These are phyloP conservation scores for Eustoma russellianum DNA, from an alignment of 257 asterid genomes.

Conservation along the genomic window DNA sequence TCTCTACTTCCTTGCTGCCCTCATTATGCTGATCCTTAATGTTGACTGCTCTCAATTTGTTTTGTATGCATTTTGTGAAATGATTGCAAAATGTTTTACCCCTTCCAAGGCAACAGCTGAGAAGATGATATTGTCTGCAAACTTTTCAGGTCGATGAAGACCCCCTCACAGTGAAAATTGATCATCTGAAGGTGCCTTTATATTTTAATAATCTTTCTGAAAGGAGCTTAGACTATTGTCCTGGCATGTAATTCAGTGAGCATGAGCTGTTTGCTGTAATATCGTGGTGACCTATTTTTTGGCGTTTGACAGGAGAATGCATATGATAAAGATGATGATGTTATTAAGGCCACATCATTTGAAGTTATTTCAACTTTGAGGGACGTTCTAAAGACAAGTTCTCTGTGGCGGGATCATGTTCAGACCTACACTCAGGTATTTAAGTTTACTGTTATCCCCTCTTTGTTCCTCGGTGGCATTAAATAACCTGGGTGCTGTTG, in stretches of 20 bases:
- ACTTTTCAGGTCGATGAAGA: conserved; percentile 85
- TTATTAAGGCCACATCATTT: conserved; percentile 88
- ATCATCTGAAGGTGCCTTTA: conserved; percentile 78
- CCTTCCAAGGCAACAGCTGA: too few species aligned
- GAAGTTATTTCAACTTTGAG: conserved; percentile 93
- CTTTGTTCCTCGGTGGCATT: too few species aligned
- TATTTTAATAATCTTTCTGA: conserved; percentile 6
- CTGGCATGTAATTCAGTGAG: conserved; percentile 4
- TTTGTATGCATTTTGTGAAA: background rate
- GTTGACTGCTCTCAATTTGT: too few species aligned
- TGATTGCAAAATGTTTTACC: background rate
- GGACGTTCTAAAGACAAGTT: conserved; percentile 83
- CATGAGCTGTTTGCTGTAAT: conserved; percentile 1
- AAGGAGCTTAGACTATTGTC: conserved; percentile 4
- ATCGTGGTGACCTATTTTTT: conserved; percentile 11
- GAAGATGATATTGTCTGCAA: conserved; percentile 18
- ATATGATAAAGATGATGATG: conserved; percentile 77
- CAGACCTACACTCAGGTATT: conserved; percentile 90
- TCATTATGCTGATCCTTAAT: too few species aligned
- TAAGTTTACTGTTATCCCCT: too few species aligned
- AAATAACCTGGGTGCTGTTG: too few species aligned
- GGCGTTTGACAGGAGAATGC: conserved; percentile 58
- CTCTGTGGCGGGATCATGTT: conserved; percentile 96
- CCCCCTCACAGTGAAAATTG: conserved; percentile 90
- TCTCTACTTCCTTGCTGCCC: too few species aligned